These are phyloP conservation scores for Botryotinia convoluta DNA, from an alignment of 2,329 filamentous ascomycete species.

Conservation along the genomic window DNA sequence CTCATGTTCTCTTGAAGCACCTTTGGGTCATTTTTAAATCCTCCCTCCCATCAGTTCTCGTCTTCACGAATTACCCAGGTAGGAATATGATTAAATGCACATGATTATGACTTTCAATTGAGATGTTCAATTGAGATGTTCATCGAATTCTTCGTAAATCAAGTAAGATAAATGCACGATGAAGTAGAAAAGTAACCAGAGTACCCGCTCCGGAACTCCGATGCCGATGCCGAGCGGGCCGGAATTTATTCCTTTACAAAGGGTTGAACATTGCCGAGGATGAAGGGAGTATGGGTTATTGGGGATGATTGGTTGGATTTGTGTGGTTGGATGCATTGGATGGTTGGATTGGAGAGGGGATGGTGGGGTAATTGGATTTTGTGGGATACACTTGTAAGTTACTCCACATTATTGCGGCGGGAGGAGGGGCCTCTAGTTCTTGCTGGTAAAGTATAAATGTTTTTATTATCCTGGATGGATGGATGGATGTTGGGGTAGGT, in stretches of 20 bases:
- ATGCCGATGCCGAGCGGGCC: neutral
- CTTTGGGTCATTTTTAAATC: neutral
- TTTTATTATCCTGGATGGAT: too few relatives aligned
- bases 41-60: neutral
- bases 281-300: neutral
- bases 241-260: neutral
- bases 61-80: neutral
- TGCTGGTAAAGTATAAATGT: neutral
- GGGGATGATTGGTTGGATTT: neutral
- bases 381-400: neutral
- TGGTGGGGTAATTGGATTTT: neutral
- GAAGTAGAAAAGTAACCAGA: neutral
- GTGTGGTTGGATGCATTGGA: neutral
- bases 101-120: neutral
- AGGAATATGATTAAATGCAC: neutral
- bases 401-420: neutral
- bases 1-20: too few relatives aligned
- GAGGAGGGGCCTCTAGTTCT: neutral
- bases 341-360: neutral
- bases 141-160: neutral
- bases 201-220: neutral
- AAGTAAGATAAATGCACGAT: neutral
- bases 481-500: neutral
- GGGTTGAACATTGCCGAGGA: neutral
- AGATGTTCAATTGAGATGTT: neutral